phyloP scores from a whole-genome alignment of 2,329 filamentous ascomycete genomes.

The Verticillium zaregamsianum region DNA sequence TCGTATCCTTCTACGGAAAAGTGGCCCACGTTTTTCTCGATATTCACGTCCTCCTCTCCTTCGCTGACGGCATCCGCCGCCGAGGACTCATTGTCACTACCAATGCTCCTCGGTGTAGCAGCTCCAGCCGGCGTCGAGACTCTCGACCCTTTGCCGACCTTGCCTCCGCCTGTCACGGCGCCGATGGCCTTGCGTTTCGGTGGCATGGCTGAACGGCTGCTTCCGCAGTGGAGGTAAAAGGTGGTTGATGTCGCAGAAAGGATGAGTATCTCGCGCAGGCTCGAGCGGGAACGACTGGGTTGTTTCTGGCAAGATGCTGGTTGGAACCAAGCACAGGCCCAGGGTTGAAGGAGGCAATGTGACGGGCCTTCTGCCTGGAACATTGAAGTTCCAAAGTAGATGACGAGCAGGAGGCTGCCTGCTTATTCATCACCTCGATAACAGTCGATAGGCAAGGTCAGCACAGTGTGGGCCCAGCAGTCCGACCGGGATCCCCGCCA shows the following conservation, averaged over 20 bases:
- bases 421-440: not conserved
- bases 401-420: not conserved
- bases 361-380: not conserved
- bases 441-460: not conserved
- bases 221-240: not conserved
- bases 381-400: not conserved
- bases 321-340: not conserved
- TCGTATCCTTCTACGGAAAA: slow-evolving; percentile 50
- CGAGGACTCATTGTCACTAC: slow-evolving; percentile 46
- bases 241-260: not conserved
- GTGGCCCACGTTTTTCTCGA: slow-evolving; percentile 56
- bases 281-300: not conserved
- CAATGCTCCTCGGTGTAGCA: slow-evolving; percentile 55
- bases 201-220: slow-evolving; percentile 47
- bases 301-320: not conserved
- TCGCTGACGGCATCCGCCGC: slow-evolving; percentile 19
- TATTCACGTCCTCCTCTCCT: slow-evolving; percentile 44
- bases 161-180: slow-evolving; percentile 43
- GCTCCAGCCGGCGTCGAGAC: slow-evolving; percentile 55
- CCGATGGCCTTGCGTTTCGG: slow-evolving; percentile 61
- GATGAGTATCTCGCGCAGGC: not conserved
- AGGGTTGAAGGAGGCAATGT: not conserved
- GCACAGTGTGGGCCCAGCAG: not conserved
- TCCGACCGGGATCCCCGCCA: not conserved
- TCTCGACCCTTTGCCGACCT: slow-evolving; percentile 52